Conservation (phyloP, 1,139 yeast species). For the Saccharomycopsis crataegensis region DNA sequence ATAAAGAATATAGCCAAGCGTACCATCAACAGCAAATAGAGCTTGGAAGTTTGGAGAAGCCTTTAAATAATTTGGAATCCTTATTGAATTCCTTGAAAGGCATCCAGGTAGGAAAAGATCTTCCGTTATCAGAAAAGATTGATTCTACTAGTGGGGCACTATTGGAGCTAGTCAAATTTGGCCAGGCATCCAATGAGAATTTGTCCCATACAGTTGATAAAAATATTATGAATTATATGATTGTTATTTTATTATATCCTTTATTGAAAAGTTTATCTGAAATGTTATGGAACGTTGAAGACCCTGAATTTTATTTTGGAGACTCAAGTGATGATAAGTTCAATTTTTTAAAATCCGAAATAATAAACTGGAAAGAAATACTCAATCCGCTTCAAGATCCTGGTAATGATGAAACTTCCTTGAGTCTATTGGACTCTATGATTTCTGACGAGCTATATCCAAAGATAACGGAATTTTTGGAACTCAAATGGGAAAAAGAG, state of each 20-base stretch:
- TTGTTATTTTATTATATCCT: background rate
- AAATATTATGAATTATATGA: no score
- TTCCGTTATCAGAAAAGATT: no score
- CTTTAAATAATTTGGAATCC: background rate
- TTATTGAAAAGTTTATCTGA: background rate
- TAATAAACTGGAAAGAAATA: background rate
- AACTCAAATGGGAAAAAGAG: background rate
- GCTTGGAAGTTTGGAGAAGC: background rate
- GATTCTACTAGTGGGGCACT: no score
- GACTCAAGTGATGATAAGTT: background rate
- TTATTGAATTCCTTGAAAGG: no score
- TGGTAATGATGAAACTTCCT: background rate
- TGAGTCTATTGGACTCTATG: slow-evolving; percentile 4
- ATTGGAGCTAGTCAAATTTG: no score
- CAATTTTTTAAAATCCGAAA: background rate
- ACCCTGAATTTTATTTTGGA: background rate
- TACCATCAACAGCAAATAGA: background rate
- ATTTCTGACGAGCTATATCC: slow-evolving; percentile 1
- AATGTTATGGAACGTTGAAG: background rate
- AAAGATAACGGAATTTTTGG: background rate
- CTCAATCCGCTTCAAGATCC: background rate
- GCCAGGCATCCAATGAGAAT: no score
- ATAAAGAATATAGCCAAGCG: background rate
- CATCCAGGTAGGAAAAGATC: no score
- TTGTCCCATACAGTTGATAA: no score